Evolutionary conservation across 805 yeast genomes (phyloP), one percentile per base, ranked within the genome.

Genomic region (Wickerhamomyces ciferrii): DNA sequence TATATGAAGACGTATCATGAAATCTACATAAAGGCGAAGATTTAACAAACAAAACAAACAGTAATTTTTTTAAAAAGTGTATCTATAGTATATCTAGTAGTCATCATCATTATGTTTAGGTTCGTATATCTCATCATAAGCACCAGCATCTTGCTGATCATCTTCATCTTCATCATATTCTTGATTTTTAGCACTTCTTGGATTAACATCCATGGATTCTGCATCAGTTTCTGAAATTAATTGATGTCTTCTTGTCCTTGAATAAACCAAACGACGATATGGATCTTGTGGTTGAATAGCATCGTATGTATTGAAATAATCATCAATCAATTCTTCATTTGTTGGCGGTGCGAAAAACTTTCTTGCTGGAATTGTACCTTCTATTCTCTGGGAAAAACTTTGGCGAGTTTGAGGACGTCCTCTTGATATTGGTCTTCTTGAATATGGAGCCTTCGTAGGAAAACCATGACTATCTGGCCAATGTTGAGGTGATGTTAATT

Each of bases 261-360:
- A 35, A 35, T 19, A 13, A 3, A 19, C 15, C 10, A 15, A 5
- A 19, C 38, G 38, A 35, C 23, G 38, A 17, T 15, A 35, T 18
- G 38, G 38, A 21, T 37, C 39, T 20, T 37, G 24, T 39, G 41
- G 32, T 24, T 18, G 55, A 53, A 48, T 37, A 18, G 52, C 52
- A 31, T 49, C 44, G 42, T 47, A 53, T 27, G 46, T 49, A 9
- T 40, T 42, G 44, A 49, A 49, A 18, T 45, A 49, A 9, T 41
- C 42, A 14, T 43, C 46, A 14, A 44, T 44, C 19, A 49, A 44
- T 9, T 46, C 48, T 11, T 49, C 52, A 13, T 39, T 44, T 2
- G 49, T 31, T 15, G 41, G 39, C 1, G 36, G 18, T 8, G 37
- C 42, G 14, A 18, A 19, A 27, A 27, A 25, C 27, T 18, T 39